Evolutionary conservation across 1,284 basidiomycete species (phyloP), one percentile per base, ranked within the genome.

Genomic region (Pterula multifida): DNA sequence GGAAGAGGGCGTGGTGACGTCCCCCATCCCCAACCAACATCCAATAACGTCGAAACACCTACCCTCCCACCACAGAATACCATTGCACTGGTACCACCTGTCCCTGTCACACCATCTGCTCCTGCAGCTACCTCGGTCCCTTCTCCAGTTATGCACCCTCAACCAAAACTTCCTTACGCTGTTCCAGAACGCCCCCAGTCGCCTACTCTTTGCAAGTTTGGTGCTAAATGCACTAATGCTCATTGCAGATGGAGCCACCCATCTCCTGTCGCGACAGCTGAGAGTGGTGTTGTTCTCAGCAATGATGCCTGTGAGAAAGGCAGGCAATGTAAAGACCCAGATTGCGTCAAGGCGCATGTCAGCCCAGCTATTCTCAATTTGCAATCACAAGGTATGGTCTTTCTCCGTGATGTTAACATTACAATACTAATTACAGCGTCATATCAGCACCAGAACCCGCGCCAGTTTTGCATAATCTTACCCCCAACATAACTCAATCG

Each of bases 231-330:
- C 66, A 86, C 83, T 48, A 94, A 95, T 64, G 73, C 86, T 0
- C 71, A 82, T 48, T 97, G 93, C 64, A 75, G 83, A 17, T 96
- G 81, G 66, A 89, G 88, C 9, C 93, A 97, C 64, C 90, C 93
- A 2, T 90, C 87, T 3, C 92, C 93, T 13, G 89, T 90, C 0
- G 91, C 93, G 1, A 93, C 92, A 24, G 71, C 80, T 12, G 90
- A 94, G 66, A 90, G 85, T 61, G 93, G 92, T n/a, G 77, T 97
- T 56, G 93, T 96, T 1, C 70, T 96, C 52, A 91, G 86, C 58
- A 91, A 87, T 54, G 93, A 95, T 55, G 73, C 88, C 19, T 96
- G 92, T 63, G 84, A 89, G 58, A 79, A 83, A 39, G 89, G 89
- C 17, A 85, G 81, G 60, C 70, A 84, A 44, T 97, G 93, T 66